Conservation (phyloP, 2,329 filamentous ascomycete genomes). For the Escovopsis sp. region DNA sequence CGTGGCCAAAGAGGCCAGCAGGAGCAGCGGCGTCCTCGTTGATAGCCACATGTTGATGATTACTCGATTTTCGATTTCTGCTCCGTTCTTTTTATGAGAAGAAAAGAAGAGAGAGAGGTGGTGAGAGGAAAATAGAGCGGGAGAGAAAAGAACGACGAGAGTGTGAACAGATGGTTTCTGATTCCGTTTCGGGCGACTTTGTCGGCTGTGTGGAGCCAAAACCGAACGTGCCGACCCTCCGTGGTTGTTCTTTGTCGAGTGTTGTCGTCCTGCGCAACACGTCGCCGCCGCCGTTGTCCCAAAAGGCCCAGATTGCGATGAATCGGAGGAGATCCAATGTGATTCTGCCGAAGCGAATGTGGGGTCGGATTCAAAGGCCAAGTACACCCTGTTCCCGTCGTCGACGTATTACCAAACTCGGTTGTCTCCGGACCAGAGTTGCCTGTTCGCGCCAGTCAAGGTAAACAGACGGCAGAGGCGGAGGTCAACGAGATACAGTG, state of each 20-base stretch:
- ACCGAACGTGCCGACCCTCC: not conserved
- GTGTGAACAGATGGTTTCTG: not conserved
- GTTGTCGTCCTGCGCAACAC: slow-evolving; percentile 1
- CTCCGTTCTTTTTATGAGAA: not conserved
- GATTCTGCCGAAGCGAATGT: too few species aligned
- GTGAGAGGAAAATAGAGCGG: not conserved
- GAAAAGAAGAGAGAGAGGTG: not conserved
- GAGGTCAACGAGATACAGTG: not conserved
- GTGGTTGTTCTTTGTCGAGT: not conserved
- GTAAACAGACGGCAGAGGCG: not conserved
- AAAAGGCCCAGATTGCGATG: too few species aligned
- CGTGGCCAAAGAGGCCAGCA: slow-evolving; percentile 30
- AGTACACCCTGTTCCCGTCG: too few species aligned
- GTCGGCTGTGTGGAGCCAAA: too few species aligned
- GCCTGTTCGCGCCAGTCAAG: not conserved
- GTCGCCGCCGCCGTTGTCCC: not conserved
- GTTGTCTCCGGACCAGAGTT: too few species aligned
- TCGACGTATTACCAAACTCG: too few species aligned
- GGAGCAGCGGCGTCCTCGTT: slow-evolving; percentile 28
- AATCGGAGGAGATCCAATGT: too few species aligned
- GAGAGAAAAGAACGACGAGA: too few species aligned
- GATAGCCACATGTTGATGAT: slow-evolving; percentile 31
- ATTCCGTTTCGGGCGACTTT: not conserved
- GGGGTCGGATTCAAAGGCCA: too few species aligned
- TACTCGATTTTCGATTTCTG: not conserved